A percentile compares a stretch with the other conserved stretches of the same genome.
These are phyloP conservation scores for Serpula lacrymans DNA, from an alignment of 768 basidiomycete genomes.

Conservation along the genomic window DNA sequence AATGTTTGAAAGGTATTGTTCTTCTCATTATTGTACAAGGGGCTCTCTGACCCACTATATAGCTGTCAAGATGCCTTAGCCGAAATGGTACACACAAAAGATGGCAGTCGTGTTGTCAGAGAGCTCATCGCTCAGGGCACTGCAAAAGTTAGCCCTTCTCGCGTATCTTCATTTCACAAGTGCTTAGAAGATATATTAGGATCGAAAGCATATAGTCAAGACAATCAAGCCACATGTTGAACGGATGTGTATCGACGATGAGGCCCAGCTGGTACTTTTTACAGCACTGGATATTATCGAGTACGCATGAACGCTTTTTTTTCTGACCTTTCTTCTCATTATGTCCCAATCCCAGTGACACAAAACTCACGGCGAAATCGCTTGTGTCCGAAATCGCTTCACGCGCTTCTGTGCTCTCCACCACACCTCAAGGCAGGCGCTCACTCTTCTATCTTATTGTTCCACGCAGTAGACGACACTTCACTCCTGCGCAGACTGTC, in stretches of 20 bases:
- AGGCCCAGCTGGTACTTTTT: slow-evolving; percentile 87
- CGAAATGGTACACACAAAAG: slow-evolving; percentile 92
- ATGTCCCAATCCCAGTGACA: slow-evolving; percentile 57
- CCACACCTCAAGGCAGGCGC: slow-evolving; percentile 72
- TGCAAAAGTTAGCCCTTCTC: slow-evolving; percentile 58
- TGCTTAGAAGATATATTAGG: slow-evolving; percentile 36
- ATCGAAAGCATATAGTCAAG: slow-evolving; percentile 90
- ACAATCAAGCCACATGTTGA: slow-evolving; percentile 85
- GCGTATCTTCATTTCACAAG: no score
- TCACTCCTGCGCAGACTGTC: slow-evolving; percentile 77
- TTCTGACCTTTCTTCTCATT: not conserved
- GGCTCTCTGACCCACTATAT: slow-evolving; percentile 5
- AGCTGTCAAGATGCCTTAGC: slow-evolving; percentile 84
- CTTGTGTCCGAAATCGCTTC: slow-evolving; percentile 68
- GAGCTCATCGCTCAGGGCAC: slow-evolving; percentile 80
- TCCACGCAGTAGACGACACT: slow-evolving; percentile 81
- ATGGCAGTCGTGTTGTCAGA: slow-evolving; percentile 82
- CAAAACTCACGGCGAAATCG: slow-evolving; percentile 82
- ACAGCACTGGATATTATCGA: slow-evolving; percentile 89
- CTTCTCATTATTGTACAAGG: not conserved
- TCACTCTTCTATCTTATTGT: slow-evolving; percentile 79
- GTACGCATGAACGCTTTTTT: slow-evolving; percentile 42
- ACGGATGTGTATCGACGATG: slow-evolving; percentile 84
- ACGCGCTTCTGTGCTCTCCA: slow-evolving; percentile 53
- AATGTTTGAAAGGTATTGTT: slow-evolving; percentile 71